These are phyloP conservation scores for Claviceps spartinae DNA, from an alignment of 2,329 filamentous ascomycete genomes.

Conservation along the genomic window DNA sequence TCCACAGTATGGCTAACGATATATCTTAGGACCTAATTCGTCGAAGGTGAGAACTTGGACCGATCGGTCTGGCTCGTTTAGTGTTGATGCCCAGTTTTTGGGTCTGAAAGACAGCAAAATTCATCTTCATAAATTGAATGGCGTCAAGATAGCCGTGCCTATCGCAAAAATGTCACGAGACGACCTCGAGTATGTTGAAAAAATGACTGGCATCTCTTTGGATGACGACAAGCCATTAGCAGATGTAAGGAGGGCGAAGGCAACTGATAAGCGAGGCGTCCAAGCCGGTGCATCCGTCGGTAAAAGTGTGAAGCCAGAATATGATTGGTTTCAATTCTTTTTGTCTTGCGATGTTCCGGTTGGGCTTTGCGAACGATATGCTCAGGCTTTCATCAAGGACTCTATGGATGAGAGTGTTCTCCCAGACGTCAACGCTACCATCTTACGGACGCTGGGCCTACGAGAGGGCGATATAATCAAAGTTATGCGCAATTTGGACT, in stretches of 20 bases:
- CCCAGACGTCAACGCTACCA: slow-evolving; percentile 72
- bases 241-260: slow-evolving; percentile 53
- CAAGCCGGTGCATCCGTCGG: slow-evolving; percentile 50
- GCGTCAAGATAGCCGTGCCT: slow-evolving; percentile 95
- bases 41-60: slow-evolving; percentile 85
- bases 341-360: slow-evolving; percentile 81
- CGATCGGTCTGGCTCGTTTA: slow-evolving; percentile 89
- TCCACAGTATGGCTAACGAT: not conserved
- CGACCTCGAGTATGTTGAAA: slow-evolving; percentile 91
- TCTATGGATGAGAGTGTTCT: slow-evolving; percentile 93
- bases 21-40: slow-evolving; percentile 58
- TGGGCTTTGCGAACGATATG: slow-evolving; percentile 87
- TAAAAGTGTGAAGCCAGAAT: slow-evolving; percentile 52
- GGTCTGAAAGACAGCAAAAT: slow-evolving; percentile 92
- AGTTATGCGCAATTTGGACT: slow-evolving; percentile 79
- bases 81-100: slow-evolving; percentile 92
- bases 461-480: slow-evolving; percentile 95
- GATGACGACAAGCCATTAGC: slow-evolving; percentile 91
- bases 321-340: slow-evolving; percentile 99
- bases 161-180: slow-evolving; percentile 90
- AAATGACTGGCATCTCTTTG: slow-evolving; percentile 70
- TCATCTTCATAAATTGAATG: slow-evolving; percentile 93
- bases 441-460: slow-evolving; percentile 77
- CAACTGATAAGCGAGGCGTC: slow-evolving; percentile 15
- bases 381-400: slow-evolving; percentile 76